A percentile compares a stretch with the other conserved stretches of the same genome.
Conservation (phyloP, 352 stramenopile genomes). For the Globisporangium splendens region DNA sequence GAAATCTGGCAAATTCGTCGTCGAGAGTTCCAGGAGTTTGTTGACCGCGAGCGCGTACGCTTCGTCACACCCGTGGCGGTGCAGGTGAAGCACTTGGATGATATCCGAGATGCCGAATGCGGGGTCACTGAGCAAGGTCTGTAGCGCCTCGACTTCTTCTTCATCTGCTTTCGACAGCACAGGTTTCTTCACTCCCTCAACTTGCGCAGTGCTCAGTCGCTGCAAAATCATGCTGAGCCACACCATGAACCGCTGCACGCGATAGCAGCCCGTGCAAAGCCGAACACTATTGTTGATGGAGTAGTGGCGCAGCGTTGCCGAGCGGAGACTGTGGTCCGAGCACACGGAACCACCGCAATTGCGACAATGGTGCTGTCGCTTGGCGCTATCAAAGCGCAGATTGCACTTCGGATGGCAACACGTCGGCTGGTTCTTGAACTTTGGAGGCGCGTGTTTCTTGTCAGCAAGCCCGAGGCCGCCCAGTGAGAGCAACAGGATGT, state of each 20-base stretch:
- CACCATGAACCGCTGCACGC: slow-evolving; percentile 63
- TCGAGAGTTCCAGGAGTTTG: slow-evolving; percentile 66
- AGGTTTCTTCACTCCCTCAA: slow-evolving; percentile 31
- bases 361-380: slow-evolving; percentile 80
- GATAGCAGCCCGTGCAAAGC: slow-evolving; percentile 68
- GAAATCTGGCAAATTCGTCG: slow-evolving; percentile 66
- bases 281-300: slow-evolving; percentile 61
- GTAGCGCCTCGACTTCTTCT: slow-evolving; percentile 59
- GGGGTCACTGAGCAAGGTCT: slow-evolving; percentile 42
- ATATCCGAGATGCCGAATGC: slow-evolving; percentile 72
- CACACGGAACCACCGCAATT: slow-evolving; percentile 82
- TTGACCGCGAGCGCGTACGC: slow-evolving; percentile 66
- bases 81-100: slow-evolving; percentile 80
- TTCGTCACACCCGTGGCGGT: slow-evolving; percentile 71
- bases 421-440: slow-evolving; percentile 66
- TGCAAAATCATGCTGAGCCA: slow-evolving; percentile 71
- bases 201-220: slow-evolving; percentile 47
- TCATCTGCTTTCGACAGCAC: slow-evolving; percentile 44
- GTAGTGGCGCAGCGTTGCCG: slow-evolving; percentile 60
- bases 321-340: slow-evolving; percentile 76
- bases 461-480: slow-evolving; percentile 60
- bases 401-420: slow-evolving; percentile 62
- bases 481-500: slow-evolving; percentile 46
- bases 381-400: slow-evolving; percentile 73
- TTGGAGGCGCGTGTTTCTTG: slow-evolving; percentile 51